Evolutionary conservation across 495 filamentous ascomycete species (phyloP).

Genomic region (Clohesyomyces aquaticus): DNA sequence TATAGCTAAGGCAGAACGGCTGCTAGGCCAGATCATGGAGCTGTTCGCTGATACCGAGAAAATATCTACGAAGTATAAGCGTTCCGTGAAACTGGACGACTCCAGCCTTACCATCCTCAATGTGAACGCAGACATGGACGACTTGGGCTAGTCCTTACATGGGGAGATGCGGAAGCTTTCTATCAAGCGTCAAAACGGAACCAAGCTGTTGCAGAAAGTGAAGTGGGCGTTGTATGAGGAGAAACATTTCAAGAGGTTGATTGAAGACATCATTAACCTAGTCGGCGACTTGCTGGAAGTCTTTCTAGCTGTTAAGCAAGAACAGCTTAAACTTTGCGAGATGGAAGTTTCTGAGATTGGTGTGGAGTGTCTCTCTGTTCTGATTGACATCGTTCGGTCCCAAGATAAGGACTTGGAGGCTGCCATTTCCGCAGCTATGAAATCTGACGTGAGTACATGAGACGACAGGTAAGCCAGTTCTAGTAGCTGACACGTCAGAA

Average conservation of each 20-base stretch:
- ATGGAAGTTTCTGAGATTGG: not conserved
- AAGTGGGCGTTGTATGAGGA: constrained; percentile 10
- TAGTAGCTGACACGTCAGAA: too few species aligned
- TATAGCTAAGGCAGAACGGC: constrained; percentile 8
- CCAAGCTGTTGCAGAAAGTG: not conserved
- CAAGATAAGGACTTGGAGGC: not conserved
- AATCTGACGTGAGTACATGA: not conserved
- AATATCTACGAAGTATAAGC: constrained; percentile 32
- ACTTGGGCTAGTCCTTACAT: constrained; percentile 7
- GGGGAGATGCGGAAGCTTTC: constrained; percentile 41
- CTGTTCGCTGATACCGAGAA: constrained; percentile 40
- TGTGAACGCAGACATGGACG: not conserved
- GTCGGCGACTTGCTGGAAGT: constrained; percentile 4
- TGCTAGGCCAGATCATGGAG: constrained; percentile 35
- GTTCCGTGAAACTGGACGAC: constrained; percentile 9
- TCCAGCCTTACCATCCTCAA: constrained; percentile 6
- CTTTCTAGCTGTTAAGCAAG: not conserved
- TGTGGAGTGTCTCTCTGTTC: not conserved
- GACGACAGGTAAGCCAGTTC: too few species aligned
- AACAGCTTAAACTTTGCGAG: not conserved
- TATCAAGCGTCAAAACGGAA: constrained; percentile 37
- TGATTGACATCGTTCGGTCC: not conserved
- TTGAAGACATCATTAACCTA: constrained; percentile 5
- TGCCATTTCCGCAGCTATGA: not conserved
- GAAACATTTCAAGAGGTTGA: constrained; percentile 1